Base-by-base conservation (phyloP, 2,329 filamentous ascomycete species). In the Stenocarpella maydis region DNA sequence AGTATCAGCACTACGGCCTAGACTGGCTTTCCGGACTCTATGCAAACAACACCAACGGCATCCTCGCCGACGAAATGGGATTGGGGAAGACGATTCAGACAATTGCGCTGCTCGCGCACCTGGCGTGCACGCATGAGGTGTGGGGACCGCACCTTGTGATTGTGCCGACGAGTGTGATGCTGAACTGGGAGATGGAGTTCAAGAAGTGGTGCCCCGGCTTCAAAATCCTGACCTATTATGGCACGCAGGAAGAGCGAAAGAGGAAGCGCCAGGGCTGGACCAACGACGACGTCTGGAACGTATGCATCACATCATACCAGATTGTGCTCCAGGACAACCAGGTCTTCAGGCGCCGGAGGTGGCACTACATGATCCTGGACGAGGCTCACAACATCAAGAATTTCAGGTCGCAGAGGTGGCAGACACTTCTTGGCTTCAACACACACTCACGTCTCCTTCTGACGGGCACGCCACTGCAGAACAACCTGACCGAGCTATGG, bases 161-260 rank as follows among this genome's bases (percentile, higher is more conserved):
- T 71, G 96, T 99, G 2, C 96, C 96, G 1, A 99, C 96, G 2
- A 98, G 95, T 80, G 97, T 99, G 60, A 98, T 99, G 87, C 88
- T 99, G 73, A 99, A 99, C 78, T 99, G 96, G 96, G 97, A 99
- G 79, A 98, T 98, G 92, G 96, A 99, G 80, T 99, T 99, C 86
- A 98, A 98, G 78, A 99, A 99, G 79, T 99, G 95, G 89, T 93
- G 95, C 69, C 96, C 97, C 3, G 95, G 96, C 0, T 99, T 99
- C 85, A 98, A 98, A 78, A 97, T 99, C 68, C 85, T 99, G 70
- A 96, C 95, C 0, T 99, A 99, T 82, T 99, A 98, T 78, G 96
- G 97, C 52, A 93, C 91, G 50, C 92, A 95, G 75, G 94, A 98
- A 74, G 96, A 99, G 80, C 91, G 96, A 54, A 95, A 93, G 78